Percentiles rank a stretch among this genome's conserved stretches.
Conservation (phyloP, 129 eudicot genomes). For the Ambrosia trifida region DNA sequence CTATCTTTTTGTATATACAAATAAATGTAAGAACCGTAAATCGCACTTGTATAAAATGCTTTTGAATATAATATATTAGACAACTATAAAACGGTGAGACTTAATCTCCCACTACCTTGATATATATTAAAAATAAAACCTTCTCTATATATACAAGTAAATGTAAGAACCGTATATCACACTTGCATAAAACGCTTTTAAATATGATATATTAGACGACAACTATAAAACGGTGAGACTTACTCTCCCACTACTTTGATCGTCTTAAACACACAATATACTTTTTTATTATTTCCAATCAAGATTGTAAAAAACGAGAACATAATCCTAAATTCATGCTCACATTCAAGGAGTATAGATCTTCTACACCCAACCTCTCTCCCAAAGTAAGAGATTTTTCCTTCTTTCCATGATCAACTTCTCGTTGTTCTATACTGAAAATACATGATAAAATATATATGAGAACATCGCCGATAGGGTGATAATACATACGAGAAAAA, state of each 20-base stretch:
- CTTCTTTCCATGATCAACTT: slow-evolving; percentile 42
- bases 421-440: slow-evolving; percentile 44
- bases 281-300: not conserved
- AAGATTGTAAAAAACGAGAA: not conserved
- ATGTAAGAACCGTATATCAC: too few relatives aligned
- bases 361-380: slow-evolving; percentile 62
- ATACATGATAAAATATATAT: not conserved
- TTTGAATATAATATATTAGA: too few relatives aligned
- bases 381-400: slow-evolving; percentile 39
- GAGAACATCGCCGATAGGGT: slow-evolving; percentile 6
- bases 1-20: not conserved
- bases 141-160: not conserved
- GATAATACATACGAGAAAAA: not conserved
- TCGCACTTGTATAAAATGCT: too few relatives aligned
- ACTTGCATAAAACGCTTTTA: too few relatives aligned
- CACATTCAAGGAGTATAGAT: slow-evolving; percentile 53
- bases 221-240: too few relatives aligned
- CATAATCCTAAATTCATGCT: not conserved
- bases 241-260: too few relatives aligned
- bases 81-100: too few relatives aligned
- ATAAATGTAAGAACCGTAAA: too few relatives aligned
- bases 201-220: too few relatives aligned
- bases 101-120: too few relatives aligned
- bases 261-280: too few relatives aligned
- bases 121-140: not conserved